Conservation (phyloP, 2,329 filamentous ascomycete species). For the Fusarium tricinctum region DNA sequence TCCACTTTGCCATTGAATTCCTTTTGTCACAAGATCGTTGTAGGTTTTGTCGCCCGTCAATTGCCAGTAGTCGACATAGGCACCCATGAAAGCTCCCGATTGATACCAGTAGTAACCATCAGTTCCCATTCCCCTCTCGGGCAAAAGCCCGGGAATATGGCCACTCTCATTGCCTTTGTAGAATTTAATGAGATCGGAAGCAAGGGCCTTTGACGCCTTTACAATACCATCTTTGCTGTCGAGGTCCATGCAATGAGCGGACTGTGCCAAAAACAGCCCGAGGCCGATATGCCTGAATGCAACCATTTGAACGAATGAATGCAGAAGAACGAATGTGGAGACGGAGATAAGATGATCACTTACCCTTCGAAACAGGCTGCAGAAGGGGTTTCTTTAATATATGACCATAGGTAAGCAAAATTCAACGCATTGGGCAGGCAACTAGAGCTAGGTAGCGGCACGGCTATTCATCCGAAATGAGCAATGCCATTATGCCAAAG, state of each 20-base stretch:
- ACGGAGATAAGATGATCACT: not conserved
- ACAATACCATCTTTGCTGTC: conserved; percentile 23
- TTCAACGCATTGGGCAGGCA: not conserved
- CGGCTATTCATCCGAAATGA: conserved; percentile 18
- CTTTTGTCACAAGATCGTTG: conserved; percentile 69
- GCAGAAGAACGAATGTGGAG: not conserved
- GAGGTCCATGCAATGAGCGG: conserved; percentile 25
- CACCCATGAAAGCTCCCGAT: conserved; percentile 75
- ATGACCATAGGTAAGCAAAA: not conserved
- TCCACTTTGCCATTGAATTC: conserved; percentile 70
- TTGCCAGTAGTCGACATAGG: conserved; percentile 78
- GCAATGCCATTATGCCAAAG: not conserved
- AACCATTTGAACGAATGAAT: conserved; percentile 12
- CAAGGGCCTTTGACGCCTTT: conserved; percentile 54
- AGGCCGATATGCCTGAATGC: conserved; percentile 3
- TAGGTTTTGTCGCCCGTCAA: conserved; percentile 74
- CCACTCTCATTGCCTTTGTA: conserved; percentile 66
- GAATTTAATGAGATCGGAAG: conserved; percentile 64
- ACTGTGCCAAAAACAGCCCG: conserved; percentile 12
- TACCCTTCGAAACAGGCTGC: not conserved
- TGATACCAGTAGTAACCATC: conserved; percentile 80
- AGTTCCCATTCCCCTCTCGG: conserved; percentile 50
- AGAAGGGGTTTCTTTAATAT: conserved; percentile 1
- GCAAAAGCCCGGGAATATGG: conserved; percentile 67
- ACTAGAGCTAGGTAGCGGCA: not conserved